phyloP scores from a whole-genome alignment of 2,329 filamentous ascomycete genomes.

The Sclerotinia subarctica region DNA sequence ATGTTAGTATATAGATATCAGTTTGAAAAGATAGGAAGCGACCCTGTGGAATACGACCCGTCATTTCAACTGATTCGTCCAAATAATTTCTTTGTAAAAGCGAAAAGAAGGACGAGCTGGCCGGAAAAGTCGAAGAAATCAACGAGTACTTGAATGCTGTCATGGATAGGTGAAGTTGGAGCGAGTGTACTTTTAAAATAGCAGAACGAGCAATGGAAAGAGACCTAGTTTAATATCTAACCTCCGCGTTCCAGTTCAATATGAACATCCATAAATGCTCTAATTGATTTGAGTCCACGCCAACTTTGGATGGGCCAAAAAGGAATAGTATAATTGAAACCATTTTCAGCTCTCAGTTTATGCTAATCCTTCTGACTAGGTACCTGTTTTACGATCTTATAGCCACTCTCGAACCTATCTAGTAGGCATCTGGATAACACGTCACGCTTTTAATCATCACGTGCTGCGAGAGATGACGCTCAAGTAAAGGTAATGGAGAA shows the following conservation, averaged over 20 bases:
- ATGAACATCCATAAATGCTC: not conserved
- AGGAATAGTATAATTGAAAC: no score
- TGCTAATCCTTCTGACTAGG: no score
- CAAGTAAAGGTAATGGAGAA: not conserved
- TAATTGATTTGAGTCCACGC: no score
- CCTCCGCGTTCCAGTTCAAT: not conserved
- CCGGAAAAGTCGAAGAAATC: conserved; percentile 22
- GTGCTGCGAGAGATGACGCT: not conserved
- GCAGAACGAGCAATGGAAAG: not conserved
- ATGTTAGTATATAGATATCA: conserved; percentile 42
- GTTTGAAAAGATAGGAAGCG: conserved; percentile 38
- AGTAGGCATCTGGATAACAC: no score
- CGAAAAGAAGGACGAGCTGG: conserved; percentile 29
- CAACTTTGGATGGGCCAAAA: no score
- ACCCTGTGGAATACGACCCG: conserved; percentile 42
- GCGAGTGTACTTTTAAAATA: not conserved
- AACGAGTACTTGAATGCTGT: not conserved
- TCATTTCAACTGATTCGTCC: conserved; percentile 43
- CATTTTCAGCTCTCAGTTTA: no score
- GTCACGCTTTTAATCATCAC: not conserved
- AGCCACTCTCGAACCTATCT: no score
- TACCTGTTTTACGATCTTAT: no score
- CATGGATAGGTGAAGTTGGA: not conserved
- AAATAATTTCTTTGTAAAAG: conserved; percentile 39
- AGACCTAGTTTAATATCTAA: not conserved